Evolutionary conservation across 1,284 basidiomycete species (phyloP), one percentile per base, ranked within the genome.

Genomic region (Moesziomyces parantarcticus): DNA sequence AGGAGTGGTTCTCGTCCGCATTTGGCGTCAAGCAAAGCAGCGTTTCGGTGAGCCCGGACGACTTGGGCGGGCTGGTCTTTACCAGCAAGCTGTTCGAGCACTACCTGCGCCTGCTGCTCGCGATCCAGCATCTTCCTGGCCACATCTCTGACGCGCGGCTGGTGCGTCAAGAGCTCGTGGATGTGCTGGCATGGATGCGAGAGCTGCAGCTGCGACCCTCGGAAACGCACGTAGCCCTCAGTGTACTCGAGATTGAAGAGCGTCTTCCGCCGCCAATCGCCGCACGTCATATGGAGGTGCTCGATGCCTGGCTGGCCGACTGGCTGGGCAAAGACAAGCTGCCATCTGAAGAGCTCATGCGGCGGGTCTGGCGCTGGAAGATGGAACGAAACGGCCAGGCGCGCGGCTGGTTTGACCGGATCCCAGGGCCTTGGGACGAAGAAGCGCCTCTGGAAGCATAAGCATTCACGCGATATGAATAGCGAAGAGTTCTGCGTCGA

Each of bases 211-310:
- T 72, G 5, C 44, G 18, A 3, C 69, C 69, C 1, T 46, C 59
- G 3, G n/a, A 21, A 14, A 59, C 62, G 40, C 58, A 58, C 11
- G 13, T 72, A 10, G 63, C 55, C n/a, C 36, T 72, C 42, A 66
- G 49, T 13, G 43, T 72, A n/a, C 53, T 72, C 32, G 63, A 66
- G 49, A 48, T 72, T 2, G 69, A 72, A 45, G 69, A 72, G 46
- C 25, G 55, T 29, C 42, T 74, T 6, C 53, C 50, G n/a, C 65
- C 61, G 18, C 46, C 61, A 5, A 42, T 74, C 14, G 64, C 64
- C 3, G 52, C 53, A 26, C 50, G 46, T n/a, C 62, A 66, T 45
- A 70, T 74, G 67, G 56, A 58, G 2, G 45, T 47, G 26, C 43
- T 71, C 43, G 61, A 64, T 14, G 40, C 20, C 10, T 71, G 58